Base-by-base conservation (phyloP, 306 rosid genomes). In the Glycyrrhiza uralensis region DNA sequence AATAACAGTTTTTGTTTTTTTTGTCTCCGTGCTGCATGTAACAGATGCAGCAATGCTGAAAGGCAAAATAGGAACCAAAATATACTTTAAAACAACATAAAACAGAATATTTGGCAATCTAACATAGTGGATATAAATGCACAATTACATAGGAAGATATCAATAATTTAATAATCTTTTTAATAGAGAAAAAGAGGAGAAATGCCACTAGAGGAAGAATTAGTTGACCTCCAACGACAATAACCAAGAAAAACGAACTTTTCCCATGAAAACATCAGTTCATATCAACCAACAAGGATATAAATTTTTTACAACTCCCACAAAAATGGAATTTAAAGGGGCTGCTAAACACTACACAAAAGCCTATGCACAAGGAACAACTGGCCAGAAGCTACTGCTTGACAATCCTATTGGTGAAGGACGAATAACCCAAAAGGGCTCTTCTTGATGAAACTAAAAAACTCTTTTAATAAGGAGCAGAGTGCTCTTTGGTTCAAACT, bases 11-110 rank as follows among this genome's bases (percentile, higher is more conserved):
- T 93, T 93, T 49, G 89, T 84, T 76, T 87, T 89, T 52, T 77
- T 51, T 74, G 79, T 75, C 80, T 86, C 96, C 0, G 98, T 90
- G 77, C 93, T 87, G 83, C 97, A 85, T 14, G 92, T 90, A 68
- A 93, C 98, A 71, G 96, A 87, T 83, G 97, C 98, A 66, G 73
- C 62, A 72, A 93, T 76, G 83, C 98, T 90, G 92, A 80, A 66
- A 86, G 76, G 59, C 38, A 80, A 55, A 41, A 39, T 35, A 63
- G 5, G 45, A 68, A 46, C 39, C 46, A 64, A 63, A 75, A 59
- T 41, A 74, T 61, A 58, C 15, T 23, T 63, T 24, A 64, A 57
- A 49, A 50, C 26, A 63, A 39, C 45, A 69, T 9, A 46, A 29
- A 55, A 74, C n/a, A 69, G 2, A 50, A 32, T 51, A 71, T 55